Conservation (phyloP, 306 rosid species). For the Pyrus pyrifolia region DNA sequence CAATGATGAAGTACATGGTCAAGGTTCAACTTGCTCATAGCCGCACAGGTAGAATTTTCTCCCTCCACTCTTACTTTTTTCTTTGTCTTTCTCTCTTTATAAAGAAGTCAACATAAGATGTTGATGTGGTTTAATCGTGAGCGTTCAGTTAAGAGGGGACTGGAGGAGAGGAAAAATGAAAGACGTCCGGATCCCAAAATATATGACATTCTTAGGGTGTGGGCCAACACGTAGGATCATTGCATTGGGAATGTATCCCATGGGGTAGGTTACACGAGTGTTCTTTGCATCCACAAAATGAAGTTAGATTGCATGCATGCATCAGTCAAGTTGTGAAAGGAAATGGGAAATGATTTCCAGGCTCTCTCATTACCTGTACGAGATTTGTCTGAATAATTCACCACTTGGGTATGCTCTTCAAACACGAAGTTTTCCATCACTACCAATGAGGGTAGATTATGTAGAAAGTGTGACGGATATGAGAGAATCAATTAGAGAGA, state of each 20-base stretch:
- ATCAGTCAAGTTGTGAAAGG: too few species aligned
- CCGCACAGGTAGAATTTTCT: too few species aligned
- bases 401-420: constrained; percentile 61
- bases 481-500: too few species aligned
- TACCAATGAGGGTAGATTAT: constrained; percentile 1
- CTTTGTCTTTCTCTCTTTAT: too few species aligned
- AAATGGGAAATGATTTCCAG: too few species aligned
- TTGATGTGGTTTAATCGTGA: too few species aligned
- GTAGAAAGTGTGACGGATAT: too few species aligned
- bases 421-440: constrained; percentile 84
- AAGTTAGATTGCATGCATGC: not conserved
- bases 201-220: constrained; percentile 67
- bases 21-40: constrained; percentile 58
- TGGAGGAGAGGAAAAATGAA: too few species aligned
- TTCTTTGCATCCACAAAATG: constrained; percentile 31
- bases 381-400: constrained; percentile 63
- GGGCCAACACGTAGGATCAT: constrained; percentile 81
- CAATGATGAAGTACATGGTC: constrained; percentile 93
- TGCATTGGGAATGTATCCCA: constrained; percentile 80
- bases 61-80: too few species aligned
- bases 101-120: too few species aligned
- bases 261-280: constrained; percentile 66
- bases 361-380: constrained; percentile 51
- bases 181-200: too few species aligned
- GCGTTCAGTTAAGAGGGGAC: too few species aligned